phyloP scores from a whole-genome alignment of 2,329 filamentous ascomycete species.

The Fusarium xyrophilum region DNA sequence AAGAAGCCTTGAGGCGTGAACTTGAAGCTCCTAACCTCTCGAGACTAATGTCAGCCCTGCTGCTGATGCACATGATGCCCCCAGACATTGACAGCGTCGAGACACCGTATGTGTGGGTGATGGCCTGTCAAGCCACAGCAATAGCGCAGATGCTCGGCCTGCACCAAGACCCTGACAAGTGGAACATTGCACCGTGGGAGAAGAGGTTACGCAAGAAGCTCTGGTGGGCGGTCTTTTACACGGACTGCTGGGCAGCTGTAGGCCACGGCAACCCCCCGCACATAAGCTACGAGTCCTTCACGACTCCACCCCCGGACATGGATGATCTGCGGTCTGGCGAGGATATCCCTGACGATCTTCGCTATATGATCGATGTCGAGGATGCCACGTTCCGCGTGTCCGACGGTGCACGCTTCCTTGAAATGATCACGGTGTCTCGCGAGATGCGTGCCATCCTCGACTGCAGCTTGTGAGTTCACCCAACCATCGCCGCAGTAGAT shows the following conservation, averaged over 20 bases:
- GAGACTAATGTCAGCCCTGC: conserved; percentile 55
- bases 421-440: conserved; percentile 44
- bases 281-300: conserved; percentile 50
- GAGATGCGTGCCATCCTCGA: conserved; percentile 46
- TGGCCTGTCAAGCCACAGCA: conserved; percentile 52
- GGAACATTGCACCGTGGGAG: conserved; percentile 53
- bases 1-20: conserved; percentile 53
- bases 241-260: conserved; percentile 55
- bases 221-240: conserved; percentile 54
- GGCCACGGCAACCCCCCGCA: conserved; percentile 57
- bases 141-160: conserved; percentile 56
- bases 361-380: conserved; percentile 46
- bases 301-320: conserved; percentile 48
- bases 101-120: conserved; percentile 54
- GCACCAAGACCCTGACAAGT: conserved; percentile 52
- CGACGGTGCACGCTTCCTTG: conserved; percentile 49
- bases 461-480: conserved; percentile 44
- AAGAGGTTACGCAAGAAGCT: conserved; percentile 53
- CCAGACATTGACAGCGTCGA: conserved; percentile 55
- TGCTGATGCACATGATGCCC: conserved; percentile 55
- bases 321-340: conserved; percentile 54
- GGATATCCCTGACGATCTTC: conserved; percentile 47
- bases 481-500: not conserved
- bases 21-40: conserved; percentile 56
- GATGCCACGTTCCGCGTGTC: conserved; percentile 46